Evolutionary conservation across 345 rosid genomes (phyloP), one percentile per base, ranked within the genome.

Genomic region (Citrus inodora): DNA sequence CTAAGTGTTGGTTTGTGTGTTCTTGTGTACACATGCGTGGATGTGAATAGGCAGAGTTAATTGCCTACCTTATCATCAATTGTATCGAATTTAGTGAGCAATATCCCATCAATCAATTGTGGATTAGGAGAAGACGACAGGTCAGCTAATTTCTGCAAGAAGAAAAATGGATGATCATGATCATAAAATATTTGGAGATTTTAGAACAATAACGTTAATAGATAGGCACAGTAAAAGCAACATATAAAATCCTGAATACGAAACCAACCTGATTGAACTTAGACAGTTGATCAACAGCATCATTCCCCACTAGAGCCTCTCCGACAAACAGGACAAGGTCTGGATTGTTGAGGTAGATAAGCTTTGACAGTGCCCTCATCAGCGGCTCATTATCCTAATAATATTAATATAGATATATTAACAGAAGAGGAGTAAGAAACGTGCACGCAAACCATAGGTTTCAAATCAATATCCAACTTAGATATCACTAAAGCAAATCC

Each of bases 301-400:
- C 98, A 81, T 97, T 94, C 64, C 99, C 99, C 81, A 94, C 99
- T 71, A 97, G 87, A 55, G 99, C 98, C 89, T 97, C 99, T 80
- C 99, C 98, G 58, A 97, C 99, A 84, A 94, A 97, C 87, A 97
- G 85, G 81, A 97, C 97, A 80, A 97, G 86, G 86, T 97, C 97
- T 0, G 99, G 98, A 42, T 73, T 87, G 87, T 94, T 97, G 76
- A 91, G 93, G 87, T 92, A 76, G 48, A 96, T 84, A 75, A 96
- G 93, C 87, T 96, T 94, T 14, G 99, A 91, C 35, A 96, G 97
- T 38, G 99, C 99, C 86, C 99, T 92, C 98, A 94, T 96, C 82
- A 96, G 81, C 17, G 98, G 99, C 80, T 96, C 99, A 82, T 96
- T 96, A 75, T 94, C 98, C 98, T 93, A 86, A 76, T 6, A 78